Evolutionary conservation across 2,329 filamentous ascomycete genomes (phyloP).

Genomic region (Colletotrichum lini): DNA sequence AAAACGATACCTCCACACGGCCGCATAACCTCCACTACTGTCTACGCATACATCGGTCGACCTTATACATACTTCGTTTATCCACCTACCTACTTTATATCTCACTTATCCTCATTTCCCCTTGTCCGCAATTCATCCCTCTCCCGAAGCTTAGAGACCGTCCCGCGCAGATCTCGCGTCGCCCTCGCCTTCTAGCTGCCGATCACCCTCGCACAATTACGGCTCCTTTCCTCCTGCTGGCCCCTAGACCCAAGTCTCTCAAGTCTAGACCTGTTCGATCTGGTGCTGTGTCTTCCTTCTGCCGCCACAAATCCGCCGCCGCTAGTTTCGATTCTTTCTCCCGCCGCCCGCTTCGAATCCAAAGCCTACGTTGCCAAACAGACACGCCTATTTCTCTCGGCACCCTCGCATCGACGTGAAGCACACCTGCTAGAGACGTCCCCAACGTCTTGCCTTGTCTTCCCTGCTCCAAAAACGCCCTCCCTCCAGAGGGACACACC

Average conservation of each 20-base stretch:
- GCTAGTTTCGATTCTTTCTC: slow-evolving; percentile 13
- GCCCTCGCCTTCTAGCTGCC: slow-evolving; percentile 27
- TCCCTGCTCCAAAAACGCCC: not conserved
- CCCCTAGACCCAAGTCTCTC: not conserved
- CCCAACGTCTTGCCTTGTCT: not conserved
- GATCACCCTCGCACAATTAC: slow-evolving; percentile 36
- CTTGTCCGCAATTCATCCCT: slow-evolving; percentile 13
- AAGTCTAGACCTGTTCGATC: not conserved
- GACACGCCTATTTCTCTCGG: not conserved
- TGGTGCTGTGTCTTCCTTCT: not conserved
- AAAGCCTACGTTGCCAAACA: not conserved
- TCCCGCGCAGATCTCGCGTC: slow-evolving; percentile 38
- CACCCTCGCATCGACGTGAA: not conserved
- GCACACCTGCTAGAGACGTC: not conserved
- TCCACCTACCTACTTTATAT: slow-evolving; percentile 24
- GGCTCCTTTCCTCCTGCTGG: slow-evolving; percentile 27
- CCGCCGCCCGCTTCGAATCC: slow-evolving; percentile 12
- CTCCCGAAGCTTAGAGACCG: slow-evolving; percentile 8
- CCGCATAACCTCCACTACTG: slow-evolving; percentile 12
- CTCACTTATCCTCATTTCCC: slow-evolving; percentile 19
- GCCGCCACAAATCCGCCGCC: slow-evolving; percentile 11
- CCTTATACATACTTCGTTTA: not conserved
- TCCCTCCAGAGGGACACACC: slow-evolving; percentile 16
- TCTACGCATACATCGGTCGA: slow-evolving; percentile 37
- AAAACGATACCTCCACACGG: slow-evolving; percentile 9